Base-by-base conservation (phyloP, 805 yeast genomes). In the Cyberlindnera amylophila region DNA sequence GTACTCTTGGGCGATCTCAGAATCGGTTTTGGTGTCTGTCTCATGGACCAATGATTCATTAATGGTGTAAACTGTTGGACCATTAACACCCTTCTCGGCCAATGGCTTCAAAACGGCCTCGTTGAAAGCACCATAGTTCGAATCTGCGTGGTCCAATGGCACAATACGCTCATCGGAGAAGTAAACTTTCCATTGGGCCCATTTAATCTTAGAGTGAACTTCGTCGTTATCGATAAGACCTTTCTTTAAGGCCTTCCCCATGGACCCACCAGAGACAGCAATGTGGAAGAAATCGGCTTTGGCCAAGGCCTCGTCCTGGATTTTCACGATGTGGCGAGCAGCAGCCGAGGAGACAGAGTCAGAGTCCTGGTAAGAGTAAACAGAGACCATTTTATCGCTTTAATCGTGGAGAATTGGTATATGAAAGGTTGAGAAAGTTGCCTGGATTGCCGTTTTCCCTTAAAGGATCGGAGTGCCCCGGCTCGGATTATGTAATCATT, bases 141-240 rank as follows among this genome's bases (percentile, higher is more conserved):
- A 86, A 61, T 90, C 97, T 17, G 74, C 80, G 59, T 87, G 83
- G 51, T 78, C 77, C 56, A 87, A 71, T 9, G 95, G 86, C 29
- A 90, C 96, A 49, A 90, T 64, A 64, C 98, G 77, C 68, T 90
- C 98, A 60, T 90, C 98, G 51, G 90, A 81, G 65, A 90, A 88
- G 67, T 72, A 90, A 11, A 90, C 81, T 46, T 78, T 78, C 95
- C 95, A 86, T 52, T 79, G 72, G 29, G 66, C 62, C 91, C 95
- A 86, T 54, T 77, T 65, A 24, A 82, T 72, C 44, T 70, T 54
- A 2, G 62, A 42, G 1, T 70, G 65, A 32, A 74, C 58, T 12
- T 65, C 67, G 18, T 62, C 42, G 59, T 86, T 75, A 48, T 76
- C 78, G 42, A 88, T 74, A 49, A 89, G 71, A 3, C 88, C 91